Percentiles rank a stretch among this genome's conserved stretches.
These are phyloP conservation scores for Lachancea kluyveri DNA, from an alignment of 805 yeast species.

Conservation along the genomic window DNA sequence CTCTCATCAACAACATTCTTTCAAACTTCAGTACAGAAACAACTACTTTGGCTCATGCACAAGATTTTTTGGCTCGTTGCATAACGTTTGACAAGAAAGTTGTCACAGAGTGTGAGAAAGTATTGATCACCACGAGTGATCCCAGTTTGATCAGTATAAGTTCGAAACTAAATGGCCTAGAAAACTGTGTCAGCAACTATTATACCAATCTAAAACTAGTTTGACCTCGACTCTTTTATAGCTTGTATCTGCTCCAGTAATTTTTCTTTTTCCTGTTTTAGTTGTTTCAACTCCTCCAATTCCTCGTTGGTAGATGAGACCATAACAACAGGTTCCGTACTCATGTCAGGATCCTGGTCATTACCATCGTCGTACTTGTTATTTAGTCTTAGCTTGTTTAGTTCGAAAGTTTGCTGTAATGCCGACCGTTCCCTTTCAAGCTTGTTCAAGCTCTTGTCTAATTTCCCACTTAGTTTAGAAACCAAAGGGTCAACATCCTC, in stretches of 20 bases:
- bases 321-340: conserved; percentile 26
- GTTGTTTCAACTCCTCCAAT: conserved; percentile 20
- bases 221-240: neutral
- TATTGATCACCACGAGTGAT: conserved; percentile 60
- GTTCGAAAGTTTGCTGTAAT: conserved; percentile 24
- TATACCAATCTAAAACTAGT: conserved; percentile 15
- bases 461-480: conserved; percentile 20
- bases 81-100: conserved; percentile 53
- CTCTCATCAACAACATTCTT: conserved; percentile 31
- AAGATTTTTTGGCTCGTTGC: conserved; percentile 55
- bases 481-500: conserved; percentile 30
- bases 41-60: conserved; percentile 34
- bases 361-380: conserved; percentile 10
- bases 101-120: conserved; percentile 53
- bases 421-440: conserved; percentile 25
- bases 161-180: conserved; percentile 58
- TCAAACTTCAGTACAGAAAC: conserved; percentile 29
- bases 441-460: conserved; percentile 21
- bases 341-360: conserved; percentile 10
- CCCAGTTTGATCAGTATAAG: conserved; percentile 58
- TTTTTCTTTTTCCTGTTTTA: conserved; percentile 20
- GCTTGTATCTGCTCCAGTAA: conserved; percentile 13
- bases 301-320: conserved; percentile 29
- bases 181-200: conserved; percentile 26
- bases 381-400: conserved; percentile 22